A percentile compares a stretch with the other conserved stretches of the same genome.
phyloP scores from a whole-genome alignment of 2,329 filamentous ascomycete species.

The Monilinia fructicola region DNA sequence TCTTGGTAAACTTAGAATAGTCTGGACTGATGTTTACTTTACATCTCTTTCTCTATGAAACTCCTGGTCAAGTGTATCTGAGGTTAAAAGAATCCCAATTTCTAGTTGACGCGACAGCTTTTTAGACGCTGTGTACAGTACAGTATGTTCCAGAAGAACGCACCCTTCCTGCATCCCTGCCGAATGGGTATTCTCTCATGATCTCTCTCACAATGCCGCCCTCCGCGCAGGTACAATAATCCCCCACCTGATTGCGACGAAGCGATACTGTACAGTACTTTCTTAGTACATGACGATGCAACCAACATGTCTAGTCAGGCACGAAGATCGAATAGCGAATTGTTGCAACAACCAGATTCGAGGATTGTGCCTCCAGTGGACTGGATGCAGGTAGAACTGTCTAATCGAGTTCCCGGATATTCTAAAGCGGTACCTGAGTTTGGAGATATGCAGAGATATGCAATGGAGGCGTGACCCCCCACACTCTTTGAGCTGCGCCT shows the following conservation, averaged over 20 bases:
- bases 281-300: constrained; percentile 5
- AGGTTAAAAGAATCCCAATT: background rate
- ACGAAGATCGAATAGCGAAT: background rate
- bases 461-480: constrained; percentile 20
- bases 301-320: background rate
- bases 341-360: background rate
- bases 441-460: constrained; percentile 16
- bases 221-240: constrained; percentile 16
- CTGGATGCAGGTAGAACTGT: background rate
- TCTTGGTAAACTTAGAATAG: too few relatives aligned
- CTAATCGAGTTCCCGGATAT: background rate
- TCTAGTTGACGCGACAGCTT: background rate
- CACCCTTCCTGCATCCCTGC: constrained; percentile 1
- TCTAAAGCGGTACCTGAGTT: constrained; percentile 17
- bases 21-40: background rate
- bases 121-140: constrained; percentile 15
- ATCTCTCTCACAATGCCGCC: background rate
- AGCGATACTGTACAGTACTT: too few relatives aligned
- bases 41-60: background rate
- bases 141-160: constrained; percentile 21
- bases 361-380: background rate
- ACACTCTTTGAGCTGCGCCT: constrained; percentile 15
- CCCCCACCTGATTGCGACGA: constrained; percentile 15
- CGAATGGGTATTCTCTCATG: background rate
- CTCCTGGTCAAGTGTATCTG: background rate